Evolutionary conservation across 441 rosid genomes (phyloP), one percentile per base, ranked within the genome.

Genomic region (Erysimum pusillum): DNA sequence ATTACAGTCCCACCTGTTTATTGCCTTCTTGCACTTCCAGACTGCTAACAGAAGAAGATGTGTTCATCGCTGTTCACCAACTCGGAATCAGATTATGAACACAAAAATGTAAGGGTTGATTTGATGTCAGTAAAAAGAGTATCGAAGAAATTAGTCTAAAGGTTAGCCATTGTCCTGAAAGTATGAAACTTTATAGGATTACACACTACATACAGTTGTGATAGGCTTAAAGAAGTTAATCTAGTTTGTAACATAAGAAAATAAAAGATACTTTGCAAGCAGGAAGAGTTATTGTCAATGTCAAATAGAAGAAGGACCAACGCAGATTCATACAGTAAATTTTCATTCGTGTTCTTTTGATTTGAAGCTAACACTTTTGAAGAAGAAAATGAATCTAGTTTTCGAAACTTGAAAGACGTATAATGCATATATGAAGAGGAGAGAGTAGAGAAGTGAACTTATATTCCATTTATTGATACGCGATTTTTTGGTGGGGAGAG

Each of bases 21-120:
- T 67, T 91, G 97, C 78, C 80, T 94, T 75, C 64, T 83, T 84
- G 90, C 87, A 12, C 44, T 69, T 64, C 88, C 88, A 39, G 74
- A 10, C 64, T 81, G 6, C 15, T 71, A 36, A 28, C 74, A 57
- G 70, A 80, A 59, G 44, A 76, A 45, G 63, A 69, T 79, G 78
- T 77, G 74, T 63, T 44, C 54, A 48, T 67, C 38, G 45, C 36
- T 69, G 78, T 69, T 63, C 78, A 53, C 75, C 48, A 61, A 44
- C 51, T 44, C 20, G 14, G 11, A 48, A 53, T 28, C 63, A 60
- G 38, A 67, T 60, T 38, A 52, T 3, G 39, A 76, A 49, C 45
- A 38, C 31, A 60, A 34, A 31, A 14, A 68, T 62, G 48, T 59
- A 76, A 52, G 18, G 4, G 38, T 59, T 31, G 74, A 68, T 53